Evolutionary conservation across 441 rosid genomes (phyloP).

Genomic region (Aquilaria agallochum): DNA sequence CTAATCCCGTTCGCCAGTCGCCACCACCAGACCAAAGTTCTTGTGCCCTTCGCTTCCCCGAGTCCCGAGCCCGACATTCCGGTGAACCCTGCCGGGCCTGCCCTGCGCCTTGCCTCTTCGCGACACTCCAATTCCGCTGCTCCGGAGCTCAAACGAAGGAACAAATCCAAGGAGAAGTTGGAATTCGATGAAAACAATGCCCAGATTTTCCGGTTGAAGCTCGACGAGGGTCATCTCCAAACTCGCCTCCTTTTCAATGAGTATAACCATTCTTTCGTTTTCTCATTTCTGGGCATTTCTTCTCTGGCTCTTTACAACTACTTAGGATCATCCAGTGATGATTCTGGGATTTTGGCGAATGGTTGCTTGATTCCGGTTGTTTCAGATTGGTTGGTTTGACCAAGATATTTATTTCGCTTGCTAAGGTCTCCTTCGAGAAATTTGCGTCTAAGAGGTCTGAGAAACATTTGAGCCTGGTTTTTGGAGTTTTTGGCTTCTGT

Average conservation of each 20-base stretch:
- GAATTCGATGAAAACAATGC: slow-evolving; percentile 93
- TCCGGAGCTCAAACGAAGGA: slow-evolving; percentile 42
- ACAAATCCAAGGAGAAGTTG: slow-evolving; percentile 64
- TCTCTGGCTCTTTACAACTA: slow-evolving; percentile 37
- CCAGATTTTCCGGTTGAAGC: slow-evolving; percentile 88
- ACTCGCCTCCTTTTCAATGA: slow-evolving; percentile 61
- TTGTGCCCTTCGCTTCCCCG: too few relatives aligned
- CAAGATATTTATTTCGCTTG: slow-evolving; percentile 45
- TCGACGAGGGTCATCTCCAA: slow-evolving; percentile 72
- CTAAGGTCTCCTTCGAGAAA: slow-evolving; percentile 57
- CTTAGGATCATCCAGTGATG: slow-evolving; percentile 21
- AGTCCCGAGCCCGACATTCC: too few relatives aligned
- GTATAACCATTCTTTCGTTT: slow-evolving; percentile 42
- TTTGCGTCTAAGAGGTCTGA: slow-evolving; percentile 86
- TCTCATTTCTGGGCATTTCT: slow-evolving; percentile 39
- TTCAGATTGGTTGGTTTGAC: slow-evolving; percentile 34
- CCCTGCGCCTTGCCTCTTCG: too few relatives aligned
- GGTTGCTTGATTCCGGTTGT: slow-evolving; percentile 57
- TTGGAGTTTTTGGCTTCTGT: slow-evolving; percentile 51
- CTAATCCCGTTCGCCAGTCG: too few relatives aligned
- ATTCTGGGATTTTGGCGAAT: slow-evolving; percentile 35
- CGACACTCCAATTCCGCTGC: slow-evolving; percentile 24
- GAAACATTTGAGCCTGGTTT: slow-evolving; percentile 49
- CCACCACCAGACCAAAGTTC: too few relatives aligned
- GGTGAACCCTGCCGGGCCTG: too few relatives aligned